Evolutionary conservation across 495 filamentous ascomycete genomes (phyloP).

Genomic region (Hypoxylon rickii): DNA sequence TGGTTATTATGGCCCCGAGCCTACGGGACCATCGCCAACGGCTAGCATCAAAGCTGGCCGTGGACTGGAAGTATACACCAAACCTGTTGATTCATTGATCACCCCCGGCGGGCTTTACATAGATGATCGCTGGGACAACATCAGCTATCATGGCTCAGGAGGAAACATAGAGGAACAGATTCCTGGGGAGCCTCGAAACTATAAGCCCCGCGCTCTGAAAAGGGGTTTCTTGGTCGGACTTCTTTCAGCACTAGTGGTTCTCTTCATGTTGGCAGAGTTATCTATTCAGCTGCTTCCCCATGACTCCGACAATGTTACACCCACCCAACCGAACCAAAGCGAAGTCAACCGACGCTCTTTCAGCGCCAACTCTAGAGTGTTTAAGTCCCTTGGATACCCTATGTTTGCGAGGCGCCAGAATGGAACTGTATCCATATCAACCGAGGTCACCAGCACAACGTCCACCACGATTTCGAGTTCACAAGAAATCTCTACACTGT

Average conservation of each 20-base stretch:
- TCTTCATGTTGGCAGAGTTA: conserved; percentile 26
- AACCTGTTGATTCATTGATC: conserved; percentile 2
- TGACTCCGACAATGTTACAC: conserved; percentile 1
- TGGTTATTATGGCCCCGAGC: conserved; percentile 26
- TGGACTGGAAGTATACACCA: conserved; percentile 25
- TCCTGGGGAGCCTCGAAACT: conserved; percentile 12
- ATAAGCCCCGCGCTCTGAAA: conserved; percentile 27
- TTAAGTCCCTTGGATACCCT: neutral
- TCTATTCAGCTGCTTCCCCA: conserved; percentile 32
- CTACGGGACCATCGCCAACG: conserved; percentile 10
- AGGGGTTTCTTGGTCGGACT: conserved; percentile 15
- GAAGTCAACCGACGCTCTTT: conserved; percentile 17
- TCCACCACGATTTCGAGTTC: neutral
- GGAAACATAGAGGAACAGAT: conserved; percentile 19
- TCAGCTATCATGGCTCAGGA: conserved; percentile 31
- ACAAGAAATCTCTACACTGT: neutral
- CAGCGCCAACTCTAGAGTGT: neutral
- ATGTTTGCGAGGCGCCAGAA: conserved; percentile 30
- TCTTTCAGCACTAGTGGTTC: conserved; percentile 12
- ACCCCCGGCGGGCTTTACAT: conserved; percentile 16
- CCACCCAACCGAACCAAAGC: conserved; percentile 10
- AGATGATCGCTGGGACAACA: conserved; percentile 21
- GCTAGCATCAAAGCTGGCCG: conserved; percentile 24
- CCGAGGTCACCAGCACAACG: neutral
- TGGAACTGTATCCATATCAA: conserved; percentile 1